Evolutionary conservation across 2,329 filamentous ascomycete species (phyloP).

Genomic region (Lasiodiplodia gonubiensis): DNA sequence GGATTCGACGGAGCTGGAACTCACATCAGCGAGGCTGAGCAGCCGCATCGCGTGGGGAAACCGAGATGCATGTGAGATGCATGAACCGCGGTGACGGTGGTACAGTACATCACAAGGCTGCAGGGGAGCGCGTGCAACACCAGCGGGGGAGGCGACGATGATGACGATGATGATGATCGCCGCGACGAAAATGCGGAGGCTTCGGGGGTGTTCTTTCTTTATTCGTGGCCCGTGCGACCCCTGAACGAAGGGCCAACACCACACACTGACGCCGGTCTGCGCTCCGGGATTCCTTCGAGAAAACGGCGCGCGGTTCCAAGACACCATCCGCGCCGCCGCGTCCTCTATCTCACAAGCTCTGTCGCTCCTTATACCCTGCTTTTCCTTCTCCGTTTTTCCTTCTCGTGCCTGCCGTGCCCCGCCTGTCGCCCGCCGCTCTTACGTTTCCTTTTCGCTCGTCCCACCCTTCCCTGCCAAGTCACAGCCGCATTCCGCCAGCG

Average conservation of each 20-base stretch:
- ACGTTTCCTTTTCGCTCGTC: conserved; percentile 11
- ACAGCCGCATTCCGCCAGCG: conserved; percentile 20
- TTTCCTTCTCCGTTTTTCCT: background rate
- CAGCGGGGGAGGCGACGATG: conserved; percentile 2
- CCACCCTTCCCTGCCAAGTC: conserved; percentile 12
- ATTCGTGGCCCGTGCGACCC: conserved; percentile 12
- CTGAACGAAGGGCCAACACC: conserved; percentile 20
- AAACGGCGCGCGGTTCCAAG: conserved; percentile 1
- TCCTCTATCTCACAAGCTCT: background rate
- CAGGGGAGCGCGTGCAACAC: background rate
- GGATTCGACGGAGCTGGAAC: background rate
- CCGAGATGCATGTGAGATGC: background rate
- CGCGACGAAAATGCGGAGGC: conserved; percentile 17
- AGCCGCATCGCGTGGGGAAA: background rate
- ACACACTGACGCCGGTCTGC: conserved; percentile 11
- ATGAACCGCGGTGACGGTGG: background rate
- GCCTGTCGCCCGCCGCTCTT: conserved; percentile 1
- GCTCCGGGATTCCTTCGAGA: conserved; percentile 11
- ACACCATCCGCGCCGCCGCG: conserved; percentile 3
- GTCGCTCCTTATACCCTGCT: conserved; percentile 14
- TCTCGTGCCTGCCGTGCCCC: background rate
- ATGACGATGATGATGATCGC: conserved; percentile 17
- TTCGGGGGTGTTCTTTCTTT: conserved; percentile 1
- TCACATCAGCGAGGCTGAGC: background rate
- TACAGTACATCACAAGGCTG: background rate